Percentiles rank a stretch among this genome's conserved stretches.
phyloP scores from a whole-genome alignment of 163 green algal species.

The Chlorella variabilis region DNA sequence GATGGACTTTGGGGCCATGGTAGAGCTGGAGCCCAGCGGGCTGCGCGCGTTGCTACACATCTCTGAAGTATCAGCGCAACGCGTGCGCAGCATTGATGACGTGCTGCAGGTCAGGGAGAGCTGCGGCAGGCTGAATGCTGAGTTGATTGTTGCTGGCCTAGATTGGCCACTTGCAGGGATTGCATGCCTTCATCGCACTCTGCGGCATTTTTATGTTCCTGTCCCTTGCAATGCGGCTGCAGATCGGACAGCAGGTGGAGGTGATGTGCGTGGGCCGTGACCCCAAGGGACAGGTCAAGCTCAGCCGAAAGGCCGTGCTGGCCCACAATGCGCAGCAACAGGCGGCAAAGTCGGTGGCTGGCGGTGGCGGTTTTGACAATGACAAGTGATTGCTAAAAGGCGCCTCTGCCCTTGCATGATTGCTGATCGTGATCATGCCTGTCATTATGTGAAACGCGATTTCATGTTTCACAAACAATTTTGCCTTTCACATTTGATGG shows the following conservation, averaged over 20 bases:
- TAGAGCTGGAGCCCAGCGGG: slow-evolving; percentile 62
- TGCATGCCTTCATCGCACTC: no score
- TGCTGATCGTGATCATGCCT: no score
- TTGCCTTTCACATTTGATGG: not conserved
- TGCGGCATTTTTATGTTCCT: no score
- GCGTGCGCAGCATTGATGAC: slow-evolving; percentile 62
- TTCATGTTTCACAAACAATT: no score
- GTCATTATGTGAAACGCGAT: no score
- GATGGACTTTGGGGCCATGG: slow-evolving; percentile 79
- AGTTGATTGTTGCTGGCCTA: no score
- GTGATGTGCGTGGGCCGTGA: slow-evolving; percentile 70
- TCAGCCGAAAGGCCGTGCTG: slow-evolving; percentile 62
- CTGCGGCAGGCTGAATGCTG: no score
- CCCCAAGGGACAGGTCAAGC: slow-evolving; percentile 54
- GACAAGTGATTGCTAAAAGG: slow-evolving; percentile 23
- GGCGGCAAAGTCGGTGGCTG: not conserved
- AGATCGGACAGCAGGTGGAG: slow-evolving; percentile 60
- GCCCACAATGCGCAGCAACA: not conserved
- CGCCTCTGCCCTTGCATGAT: no score
- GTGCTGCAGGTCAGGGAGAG: slow-evolving; percentile 36
- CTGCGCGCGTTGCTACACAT: slow-evolving; percentile 76
- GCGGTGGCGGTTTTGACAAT: not conserved
- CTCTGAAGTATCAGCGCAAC: slow-evolving; percentile 60
- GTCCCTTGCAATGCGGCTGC: not conserved
- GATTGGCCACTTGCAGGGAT: no score